These are phyloP conservation scores for Fusarium tricinctum DNA, from an alignment of 2,329 filamentous ascomycete species.

Conservation along the genomic window DNA sequence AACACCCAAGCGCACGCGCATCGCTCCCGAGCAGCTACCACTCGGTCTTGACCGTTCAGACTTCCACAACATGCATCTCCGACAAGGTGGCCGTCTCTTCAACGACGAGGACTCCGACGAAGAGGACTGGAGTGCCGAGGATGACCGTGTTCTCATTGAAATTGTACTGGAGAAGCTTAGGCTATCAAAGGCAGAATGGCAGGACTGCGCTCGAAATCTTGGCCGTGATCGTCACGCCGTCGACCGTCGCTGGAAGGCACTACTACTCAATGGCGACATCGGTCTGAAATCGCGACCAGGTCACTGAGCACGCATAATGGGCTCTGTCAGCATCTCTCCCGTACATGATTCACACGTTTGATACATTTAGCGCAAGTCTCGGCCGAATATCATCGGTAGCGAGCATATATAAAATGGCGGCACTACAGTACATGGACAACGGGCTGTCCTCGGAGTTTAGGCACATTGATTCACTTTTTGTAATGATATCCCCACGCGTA, in stretches of 20 bases:
- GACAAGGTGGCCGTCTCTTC: slow-evolving; percentile 51
- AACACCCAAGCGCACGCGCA: slow-evolving; percentile 72
- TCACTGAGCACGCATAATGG: slow-evolving; percentile 63
- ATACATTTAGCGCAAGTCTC: slow-evolving; percentile 38
- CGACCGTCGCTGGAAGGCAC: slow-evolving; percentile 72
- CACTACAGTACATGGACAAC: slow-evolving; percentile 41
- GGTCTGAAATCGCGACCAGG: slow-evolving; percentile 66
- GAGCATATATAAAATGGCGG: slow-evolving; percentile 37
- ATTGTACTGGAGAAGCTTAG: slow-evolving; percentile 76
- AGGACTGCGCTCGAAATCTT: slow-evolving; percentile 74
- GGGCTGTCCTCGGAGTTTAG: slow-evolving; percentile 42
- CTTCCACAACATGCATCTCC: slow-evolving; percentile 63
- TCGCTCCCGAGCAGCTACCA: slow-evolving; percentile 72
- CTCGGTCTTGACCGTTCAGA: slow-evolving; percentile 71
- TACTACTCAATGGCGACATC: slow-evolving; percentile 71
- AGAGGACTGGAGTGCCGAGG: slow-evolving; percentile 71
- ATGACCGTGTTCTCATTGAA: slow-evolving; percentile 76
- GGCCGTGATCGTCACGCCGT: slow-evolving; percentile 71
- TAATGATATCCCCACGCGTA: slow-evolving; percentile 47
- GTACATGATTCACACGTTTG: slow-evolving; percentile 37
- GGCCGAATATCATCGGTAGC: slow-evolving; percentile 20
- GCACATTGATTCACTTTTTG: slow-evolving; percentile 32
- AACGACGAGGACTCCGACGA: slow-evolving; percentile 61
- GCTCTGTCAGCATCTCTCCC: slow-evolving; percentile 13
- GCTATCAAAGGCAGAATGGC: slow-evolving; percentile 75